Evolutionary conservation across 306 rosid species (phyloP).

Genomic region (Trifolium dubium): DNA sequence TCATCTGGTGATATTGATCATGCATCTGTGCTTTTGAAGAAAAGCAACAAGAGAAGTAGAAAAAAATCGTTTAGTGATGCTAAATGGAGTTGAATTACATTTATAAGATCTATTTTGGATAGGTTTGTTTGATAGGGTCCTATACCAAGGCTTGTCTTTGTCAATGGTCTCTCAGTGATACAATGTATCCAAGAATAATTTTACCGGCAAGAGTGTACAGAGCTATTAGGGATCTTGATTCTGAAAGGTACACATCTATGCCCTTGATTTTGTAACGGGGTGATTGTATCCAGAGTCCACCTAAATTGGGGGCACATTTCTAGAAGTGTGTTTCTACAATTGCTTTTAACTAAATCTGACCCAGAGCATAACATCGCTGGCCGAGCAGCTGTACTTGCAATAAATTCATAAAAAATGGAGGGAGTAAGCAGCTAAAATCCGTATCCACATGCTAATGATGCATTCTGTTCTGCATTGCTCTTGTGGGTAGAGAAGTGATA

Average conservation of each 20-base stretch:
- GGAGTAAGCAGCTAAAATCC: slow-evolving; percentile 28
- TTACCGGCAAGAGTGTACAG: slow-evolving; percentile 43
- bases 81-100: slow-evolving; percentile 61
- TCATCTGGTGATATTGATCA: slow-evolving; percentile 57
- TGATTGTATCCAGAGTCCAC: slow-evolving; percentile 40
- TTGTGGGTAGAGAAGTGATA: slow-evolving; percentile 13
- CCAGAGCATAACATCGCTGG: slow-evolving; percentile 32
- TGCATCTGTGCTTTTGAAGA: slow-evolving; percentile 67
- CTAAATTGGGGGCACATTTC: slow-evolving; percentile 30
- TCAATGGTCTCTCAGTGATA: slow-evolving; percentile 30
- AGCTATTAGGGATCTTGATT: slow-evolving; percentile 42
- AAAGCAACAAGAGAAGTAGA: slow-evolving; percentile 56
- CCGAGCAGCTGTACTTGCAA: slow-evolving; percentile 38
- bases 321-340: slow-evolving; percentile 22
- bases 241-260: slow-evolving; percentile 33
- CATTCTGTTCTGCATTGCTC: slow-evolving; percentile 20
- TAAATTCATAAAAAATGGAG: neutral
- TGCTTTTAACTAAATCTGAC: slow-evolving; percentile 25
- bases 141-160: slow-evolving; percentile 31
- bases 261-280: slow-evolving; percentile 46
- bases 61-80: slow-evolving; percentile 51
- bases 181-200: slow-evolving; percentile 30
- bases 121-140: slow-evolving; percentile 7
- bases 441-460: slow-evolving; percentile 21
- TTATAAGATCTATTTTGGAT: slow-evolving; percentile 34